These are phyloP conservation scores for Otatea glauca DNA, from an alignment of 176 grass and related monocot genomes.

Conservation along the genomic window DNA sequence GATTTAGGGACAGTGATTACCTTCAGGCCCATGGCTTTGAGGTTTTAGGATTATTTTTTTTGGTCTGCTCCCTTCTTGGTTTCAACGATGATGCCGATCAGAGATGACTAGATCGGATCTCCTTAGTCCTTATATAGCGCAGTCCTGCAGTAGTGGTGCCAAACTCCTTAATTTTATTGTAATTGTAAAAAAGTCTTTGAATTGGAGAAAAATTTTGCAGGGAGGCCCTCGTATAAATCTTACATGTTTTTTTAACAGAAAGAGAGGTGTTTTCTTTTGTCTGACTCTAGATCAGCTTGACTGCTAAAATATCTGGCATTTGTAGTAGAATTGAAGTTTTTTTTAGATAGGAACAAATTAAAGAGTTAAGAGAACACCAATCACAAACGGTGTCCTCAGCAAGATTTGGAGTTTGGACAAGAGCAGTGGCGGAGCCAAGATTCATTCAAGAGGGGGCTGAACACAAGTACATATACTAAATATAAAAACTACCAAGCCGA, in stretches of 20 bases:
- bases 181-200: neutral
- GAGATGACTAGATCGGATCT: constrained; percentile 23
- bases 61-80: constrained; percentile 29
- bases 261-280: neutral
- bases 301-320: neutral
- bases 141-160: neutral
- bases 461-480: too few relatives aligned
- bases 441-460: too few relatives aligned
- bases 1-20: constrained; percentile 44
- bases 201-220: neutral
- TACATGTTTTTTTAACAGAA: neutral
- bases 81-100: constrained; percentile 17
- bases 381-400: neutral
- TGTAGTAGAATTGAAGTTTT: neutral
- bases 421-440: too few relatives aligned
- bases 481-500: too few relatives aligned
- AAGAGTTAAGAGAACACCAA: neutral
- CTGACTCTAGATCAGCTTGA: neutral
- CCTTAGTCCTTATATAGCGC: constrained; percentile 36
- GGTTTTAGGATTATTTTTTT: neutral
- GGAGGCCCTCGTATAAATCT: neutral
- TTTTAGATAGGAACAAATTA: neutral
- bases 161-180: neutral
- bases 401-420: neutral
- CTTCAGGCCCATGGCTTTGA: constrained; percentile 52